Percentiles rank a stretch among this genome's conserved stretches.
Evolutionary conservation across 176 grass and related monocot genomes (phyloP).

Genomic region (Cenchrus purpureus): DNA sequence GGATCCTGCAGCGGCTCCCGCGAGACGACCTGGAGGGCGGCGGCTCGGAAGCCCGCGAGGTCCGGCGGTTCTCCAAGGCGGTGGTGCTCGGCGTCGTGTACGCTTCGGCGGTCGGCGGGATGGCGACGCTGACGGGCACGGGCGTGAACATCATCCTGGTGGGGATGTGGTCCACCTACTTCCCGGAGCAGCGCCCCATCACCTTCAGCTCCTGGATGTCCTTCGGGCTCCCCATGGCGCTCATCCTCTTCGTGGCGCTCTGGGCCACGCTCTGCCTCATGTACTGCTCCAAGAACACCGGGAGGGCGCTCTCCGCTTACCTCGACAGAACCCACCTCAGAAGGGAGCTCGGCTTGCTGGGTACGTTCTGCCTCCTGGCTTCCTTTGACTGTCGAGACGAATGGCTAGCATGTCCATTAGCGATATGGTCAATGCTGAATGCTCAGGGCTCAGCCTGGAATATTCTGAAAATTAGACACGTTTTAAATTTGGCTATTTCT

Average conservation of each 20-base stretch:
- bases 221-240: constrained; percentile 75
- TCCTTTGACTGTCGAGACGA: not conserved
- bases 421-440: not conserved
- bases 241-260: constrained; percentile 66
- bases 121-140: constrained; percentile 72
- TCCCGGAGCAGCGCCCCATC: constrained; percentile 65
- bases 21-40: constrained; percentile 13
- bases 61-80: constrained; percentile 64
- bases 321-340: constrained; percentile 79
- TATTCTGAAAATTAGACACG: constrained; percentile 43
- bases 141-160: constrained; percentile 94
- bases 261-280: constrained; percentile 74
- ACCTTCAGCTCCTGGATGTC: constrained; percentile 92
- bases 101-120: constrained; percentile 69
- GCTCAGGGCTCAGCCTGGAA: not conserved
- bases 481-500: not conserved
- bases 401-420: not conserved
- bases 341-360: constrained; percentile 74
- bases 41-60: not conserved
- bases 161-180: constrained; percentile 87
- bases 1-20: constrained; percentile 83
- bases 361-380: constrained; percentile 25
- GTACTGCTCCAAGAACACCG: constrained; percentile 73
- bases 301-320: constrained; percentile 66
- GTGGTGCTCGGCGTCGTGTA: constrained; percentile 83